Conservation (phyloP, 169 alveolate genomes). For the Plasmodium coatneyi region DNA sequence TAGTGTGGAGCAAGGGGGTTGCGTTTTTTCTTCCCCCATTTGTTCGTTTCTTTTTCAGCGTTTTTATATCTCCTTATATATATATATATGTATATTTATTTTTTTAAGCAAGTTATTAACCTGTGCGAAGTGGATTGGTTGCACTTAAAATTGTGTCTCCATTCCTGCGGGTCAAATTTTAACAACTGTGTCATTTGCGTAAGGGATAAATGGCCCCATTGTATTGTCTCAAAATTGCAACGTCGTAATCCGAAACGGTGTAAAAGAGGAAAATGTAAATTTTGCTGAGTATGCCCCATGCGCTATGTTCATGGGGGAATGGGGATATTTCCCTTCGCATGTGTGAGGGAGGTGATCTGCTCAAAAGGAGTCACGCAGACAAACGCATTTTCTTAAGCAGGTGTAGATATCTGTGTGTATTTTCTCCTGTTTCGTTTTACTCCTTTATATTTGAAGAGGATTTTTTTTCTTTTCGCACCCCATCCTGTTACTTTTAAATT, state of each 20-base stretch:
- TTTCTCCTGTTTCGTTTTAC: not conserved
- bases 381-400: not conserved
- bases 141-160: not conserved
- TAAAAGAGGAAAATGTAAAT: not conserved
- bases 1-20: not conserved
- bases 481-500: not conserved
- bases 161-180: not conserved
- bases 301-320: not conserved
- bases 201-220: not conserved
- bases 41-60: not conserved
- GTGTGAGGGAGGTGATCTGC: not conserved
- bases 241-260: not conserved
- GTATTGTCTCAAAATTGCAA: not conserved
- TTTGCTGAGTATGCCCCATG: not conserved
- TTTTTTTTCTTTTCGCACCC: not conserved
- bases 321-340: not conserved
- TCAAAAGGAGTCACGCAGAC: not conserved
- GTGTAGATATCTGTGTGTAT: not conserved
- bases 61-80: not conserved
- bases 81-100: not conserved
- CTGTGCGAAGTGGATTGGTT: not conserved
- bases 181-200: not conserved
- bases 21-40: not conserved
- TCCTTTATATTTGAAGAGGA: not conserved
- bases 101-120: not conserved